phyloP scores from a whole-genome alignment of 106 monocot species.

The Alisma plantagoaquatica region DNA sequence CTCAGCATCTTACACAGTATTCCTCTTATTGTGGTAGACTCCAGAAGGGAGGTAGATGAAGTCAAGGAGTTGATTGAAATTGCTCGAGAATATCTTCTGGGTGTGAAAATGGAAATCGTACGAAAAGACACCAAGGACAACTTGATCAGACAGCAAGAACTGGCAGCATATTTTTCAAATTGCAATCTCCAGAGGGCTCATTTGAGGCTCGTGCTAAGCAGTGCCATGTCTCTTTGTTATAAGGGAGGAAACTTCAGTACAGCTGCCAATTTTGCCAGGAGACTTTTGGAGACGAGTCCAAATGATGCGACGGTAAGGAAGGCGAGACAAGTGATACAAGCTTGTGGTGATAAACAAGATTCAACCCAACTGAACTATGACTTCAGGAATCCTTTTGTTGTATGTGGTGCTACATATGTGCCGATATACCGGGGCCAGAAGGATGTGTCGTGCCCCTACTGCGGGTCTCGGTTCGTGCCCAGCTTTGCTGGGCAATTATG shows the following conservation, averaged over 20 bases:
- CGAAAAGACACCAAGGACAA: constrained; percentile 56
- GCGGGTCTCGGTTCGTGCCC: constrained; percentile 53
- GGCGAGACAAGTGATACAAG: constrained; percentile 52
- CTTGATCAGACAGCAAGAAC: constrained; percentile 41
- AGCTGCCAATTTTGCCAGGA: constrained; percentile 64
- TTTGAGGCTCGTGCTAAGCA: constrained; percentile 45
- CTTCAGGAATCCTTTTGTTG: constrained; percentile 76
- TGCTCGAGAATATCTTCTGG: constrained; percentile 57
- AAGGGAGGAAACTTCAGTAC: constrained; percentile 47
- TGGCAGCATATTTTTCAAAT: constrained; percentile 82
- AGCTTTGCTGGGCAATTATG: constrained; percentile 48
- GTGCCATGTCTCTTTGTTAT: constrained; percentile 60
- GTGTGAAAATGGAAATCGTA: constrained; percentile 60
- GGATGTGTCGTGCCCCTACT: constrained; percentile 65
- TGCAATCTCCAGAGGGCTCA: constrained; percentile 68
- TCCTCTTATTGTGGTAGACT: constrained; percentile 70
- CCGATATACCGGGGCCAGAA: constrained; percentile 89
- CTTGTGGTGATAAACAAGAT: constrained; percentile 43
- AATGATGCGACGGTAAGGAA: constrained; percentile 35
- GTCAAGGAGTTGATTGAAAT: constrained; percentile 78
- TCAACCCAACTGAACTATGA: constrained; percentile 51
- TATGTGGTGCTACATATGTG: constrained; percentile 66
- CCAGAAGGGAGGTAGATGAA: constrained; percentile 78
- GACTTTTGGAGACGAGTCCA: constrained; percentile 61
- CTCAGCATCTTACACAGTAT: constrained; percentile 51